These are phyloP conservation scores for Linderniella brevidens DNA, from an alignment of 257 asterid species.

Conservation along the genomic window DNA sequence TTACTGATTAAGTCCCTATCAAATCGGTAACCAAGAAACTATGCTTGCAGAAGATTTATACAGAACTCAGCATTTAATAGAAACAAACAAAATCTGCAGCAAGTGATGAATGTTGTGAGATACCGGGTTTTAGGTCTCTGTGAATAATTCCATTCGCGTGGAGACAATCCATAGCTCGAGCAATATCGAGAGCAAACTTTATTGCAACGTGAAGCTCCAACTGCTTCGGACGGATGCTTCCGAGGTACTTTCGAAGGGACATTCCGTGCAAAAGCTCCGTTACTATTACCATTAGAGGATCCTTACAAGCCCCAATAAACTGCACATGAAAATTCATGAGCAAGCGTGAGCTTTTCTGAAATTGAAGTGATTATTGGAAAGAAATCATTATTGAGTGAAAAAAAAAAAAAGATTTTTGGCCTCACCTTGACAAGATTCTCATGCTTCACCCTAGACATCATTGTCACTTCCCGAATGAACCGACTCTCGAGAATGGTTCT, in stretches of 20 bases:
- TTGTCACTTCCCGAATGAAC: conserved; percentile 73
- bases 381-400: too few species aligned
- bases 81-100: conserved; percentile 7
- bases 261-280: conserved; percentile 87
- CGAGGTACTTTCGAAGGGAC: conserved; percentile 85
- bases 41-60: too few species aligned
- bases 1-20: conserved; percentile 1
- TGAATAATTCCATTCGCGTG: conserved; percentile 92
- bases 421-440: conserved; percentile 84
- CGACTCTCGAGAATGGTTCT: conserved; percentile 65
- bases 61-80: conserved; percentile 6
- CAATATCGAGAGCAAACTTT: conserved; percentile 78
- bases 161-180: conserved; percentile 85
- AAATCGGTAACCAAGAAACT: conserved; percentile 1
- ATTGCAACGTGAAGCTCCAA: conserved; percentile 62
- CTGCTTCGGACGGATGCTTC: conserved; percentile 64
- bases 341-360: too few species aligned
- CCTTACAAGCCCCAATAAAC: conserved; percentile 98
- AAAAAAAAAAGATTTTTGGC: too few species aligned
- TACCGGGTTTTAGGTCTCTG: conserved; percentile 98
- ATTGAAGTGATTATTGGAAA: too few species aligned
- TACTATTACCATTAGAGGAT: conserved; percentile 94
- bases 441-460: conserved; percentile 93
- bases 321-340: conserved; percentile 18
- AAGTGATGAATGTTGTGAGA: conserved; percentile 18